These are phyloP conservation scores for Coprinopsis marcescibilis DNA, from an alignment of 768 basidiomycete species.

Conservation along the genomic window DNA sequence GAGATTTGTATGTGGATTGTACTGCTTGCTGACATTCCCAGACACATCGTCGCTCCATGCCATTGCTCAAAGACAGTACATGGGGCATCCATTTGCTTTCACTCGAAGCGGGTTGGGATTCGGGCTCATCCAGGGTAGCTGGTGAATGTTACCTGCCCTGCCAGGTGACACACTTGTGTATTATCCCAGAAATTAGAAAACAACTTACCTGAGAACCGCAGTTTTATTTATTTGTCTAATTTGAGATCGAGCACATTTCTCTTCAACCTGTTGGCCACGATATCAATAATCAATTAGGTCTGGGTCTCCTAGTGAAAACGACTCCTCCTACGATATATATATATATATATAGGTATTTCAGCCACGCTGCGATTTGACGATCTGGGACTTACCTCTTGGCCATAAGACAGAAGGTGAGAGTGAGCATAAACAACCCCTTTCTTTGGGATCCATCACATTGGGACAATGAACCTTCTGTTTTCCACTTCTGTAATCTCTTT, in stretches of 20 bases:
- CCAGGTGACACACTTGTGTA: background rate
- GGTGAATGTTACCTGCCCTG: constrained; percentile 14
- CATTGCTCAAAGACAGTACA: constrained; percentile 27
- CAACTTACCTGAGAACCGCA: background rate
- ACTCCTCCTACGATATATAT: background rate
- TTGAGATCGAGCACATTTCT: background rate
- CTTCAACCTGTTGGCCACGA: constrained; percentile 3
- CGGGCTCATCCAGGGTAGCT: too few species aligned
- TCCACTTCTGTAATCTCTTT: constrained; percentile 17
- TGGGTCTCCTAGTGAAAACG: constrained; percentile 12
- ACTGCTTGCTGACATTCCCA: constrained; percentile 37
- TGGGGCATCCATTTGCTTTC: constrained; percentile 23
- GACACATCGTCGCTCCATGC: constrained; percentile 36
- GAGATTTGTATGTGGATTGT: constrained; percentile 39
- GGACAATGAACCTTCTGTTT: constrained; percentile 14
- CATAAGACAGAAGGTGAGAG: constrained; percentile 5
- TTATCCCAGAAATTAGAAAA: background rate
- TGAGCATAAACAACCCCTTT: constrained; percentile 15
- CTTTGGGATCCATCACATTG: constrained; percentile 17
- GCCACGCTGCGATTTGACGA: background rate
- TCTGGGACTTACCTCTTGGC: constrained; percentile 2
- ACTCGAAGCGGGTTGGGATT: constrained; percentile 26
- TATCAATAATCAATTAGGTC: constrained; percentile 3
- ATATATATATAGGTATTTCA: too few species aligned
- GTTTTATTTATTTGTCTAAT: background rate